Evolutionary conservation across 1,284 basidiomycete genomes (phyloP), one percentile per base, ranked within the genome.

Genomic region (Acaromyces ingoldii): DNA sequence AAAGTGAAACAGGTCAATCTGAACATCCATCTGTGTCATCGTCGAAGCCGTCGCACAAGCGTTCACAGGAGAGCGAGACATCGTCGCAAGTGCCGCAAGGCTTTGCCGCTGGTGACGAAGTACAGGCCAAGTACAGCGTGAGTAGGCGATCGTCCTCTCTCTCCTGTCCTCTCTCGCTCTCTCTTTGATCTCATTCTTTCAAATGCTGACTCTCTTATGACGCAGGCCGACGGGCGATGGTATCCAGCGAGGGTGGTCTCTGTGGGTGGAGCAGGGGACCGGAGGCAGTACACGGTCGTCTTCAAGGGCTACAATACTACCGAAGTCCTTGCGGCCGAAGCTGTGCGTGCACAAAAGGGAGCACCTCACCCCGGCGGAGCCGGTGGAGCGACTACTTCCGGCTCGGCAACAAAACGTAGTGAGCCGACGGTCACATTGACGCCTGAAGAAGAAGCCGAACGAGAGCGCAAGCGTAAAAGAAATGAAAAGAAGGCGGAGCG

Each of bases 251-350:
- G 58, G 9, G 57, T 72, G 26, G 57, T 60, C 0, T 86, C 86
- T 31, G 83, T 96, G 36, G 85, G 87, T 45, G 93, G 93, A 37
- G 86, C 90, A 15, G 79, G 83, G 56, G 87, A 89, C 46, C 87
- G 88, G 64, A 85, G 87, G 9, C 84, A 89, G 61, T 97, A 89
- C 80, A 91, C 87, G 67, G 86, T 98, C 71, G 83, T 93, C 34
- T 98, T 95, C 82, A 89, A 89, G 74, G 89, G 88, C 2, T 97
- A 96, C 80, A 88, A 91, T 64, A 87, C 87, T 33, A 92, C 91
- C n/a, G 91, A 96, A 76, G 84, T 89, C 49, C 82, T 95, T 29
- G 85, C 87, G 56, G 80, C 83, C 19, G 77, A 81, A 3, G 85
- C 88, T 58, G 77, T 95, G 55, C 88, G 89, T 71, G 70, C 83